Evolutionary conservation across 2,329 filamentous ascomycete species (phyloP).

Genomic region (Trichoderma cornu-damae): DNA sequence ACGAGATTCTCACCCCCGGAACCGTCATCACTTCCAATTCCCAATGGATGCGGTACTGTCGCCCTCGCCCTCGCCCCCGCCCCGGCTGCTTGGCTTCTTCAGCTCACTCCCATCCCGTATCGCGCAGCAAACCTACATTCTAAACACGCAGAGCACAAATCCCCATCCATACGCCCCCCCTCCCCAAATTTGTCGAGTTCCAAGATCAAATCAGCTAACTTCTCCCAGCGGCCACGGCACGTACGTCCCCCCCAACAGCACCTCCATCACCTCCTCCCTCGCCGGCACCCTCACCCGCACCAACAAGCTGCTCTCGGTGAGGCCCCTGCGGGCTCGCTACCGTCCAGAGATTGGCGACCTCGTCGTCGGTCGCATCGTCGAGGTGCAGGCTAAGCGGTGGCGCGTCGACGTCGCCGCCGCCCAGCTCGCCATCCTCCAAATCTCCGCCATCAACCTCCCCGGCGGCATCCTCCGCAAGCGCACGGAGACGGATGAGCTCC

Average conservation of each 20-base stretch:
- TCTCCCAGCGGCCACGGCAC: constrained; percentile 79
- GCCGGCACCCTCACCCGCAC: constrained; percentile 87
- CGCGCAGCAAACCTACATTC: too few relatives aligned
- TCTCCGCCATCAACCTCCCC: constrained; percentile 88
- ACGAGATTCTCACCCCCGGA: constrained; percentile 77
- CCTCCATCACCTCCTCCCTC: constrained; percentile 79
- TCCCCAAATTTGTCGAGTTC: too few relatives aligned
- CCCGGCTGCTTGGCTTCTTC: too few relatives aligned
- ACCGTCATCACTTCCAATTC: constrained; percentile 82
- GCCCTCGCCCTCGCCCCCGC: neutral
- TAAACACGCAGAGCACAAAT: too few relatives aligned
- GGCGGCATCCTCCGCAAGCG: constrained; percentile 86
- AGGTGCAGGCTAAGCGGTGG: constrained; percentile 92
- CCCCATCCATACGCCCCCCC: too few relatives aligned
- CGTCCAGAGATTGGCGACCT: constrained; percentile 94
- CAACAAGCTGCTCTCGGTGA: constrained; percentile 92
- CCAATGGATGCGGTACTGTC: constrained; percentile 81
- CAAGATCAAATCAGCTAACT: constrained; percentile 11
- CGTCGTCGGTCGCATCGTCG: constrained; percentile 86
- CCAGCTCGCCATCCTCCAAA: constrained; percentile 76
- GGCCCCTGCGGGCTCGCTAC: constrained; percentile 86
- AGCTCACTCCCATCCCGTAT: too few relatives aligned
- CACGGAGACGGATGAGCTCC: constrained; percentile 92
- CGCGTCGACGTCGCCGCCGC: constrained; percentile 89
- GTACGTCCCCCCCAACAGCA: constrained; percentile 58